Percentiles rank a stretch among this genome's conserved stretches.
phyloP scores from a whole-genome alignment of 148 eudicot genomes.

The Arbutus unedo region DNA sequence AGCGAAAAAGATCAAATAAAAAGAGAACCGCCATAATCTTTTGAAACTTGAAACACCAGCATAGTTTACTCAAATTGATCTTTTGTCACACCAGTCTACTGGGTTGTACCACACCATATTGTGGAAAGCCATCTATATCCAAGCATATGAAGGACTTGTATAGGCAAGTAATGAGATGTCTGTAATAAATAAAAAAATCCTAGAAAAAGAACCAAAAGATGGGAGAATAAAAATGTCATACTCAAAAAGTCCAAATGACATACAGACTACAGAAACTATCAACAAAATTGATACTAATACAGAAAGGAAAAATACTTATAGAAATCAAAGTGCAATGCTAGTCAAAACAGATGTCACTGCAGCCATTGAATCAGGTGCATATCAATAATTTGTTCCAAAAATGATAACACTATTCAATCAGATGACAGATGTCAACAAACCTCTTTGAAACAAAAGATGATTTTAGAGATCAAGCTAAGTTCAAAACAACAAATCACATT shows the following conservation, averaged over 20 bases:
- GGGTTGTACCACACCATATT: not conserved
- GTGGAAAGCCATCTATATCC: not conserved
- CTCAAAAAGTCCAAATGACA: not conserved
- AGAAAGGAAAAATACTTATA: not conserved
- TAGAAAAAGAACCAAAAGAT: not conserved
- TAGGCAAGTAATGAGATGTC: not conserved
- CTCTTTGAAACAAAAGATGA: not conserved
- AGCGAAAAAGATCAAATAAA: not conserved
- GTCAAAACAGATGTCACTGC: not conserved
- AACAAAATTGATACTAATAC: not conserved
- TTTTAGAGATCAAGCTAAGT: not conserved
- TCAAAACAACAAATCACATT: not conserved
- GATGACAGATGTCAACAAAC: not conserved
- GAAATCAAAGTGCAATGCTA: not conserved
- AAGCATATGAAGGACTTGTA: not conserved
- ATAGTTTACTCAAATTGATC: not conserved
- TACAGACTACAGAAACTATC: not conserved
- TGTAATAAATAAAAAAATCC: not conserved
- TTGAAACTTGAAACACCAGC: not conserved
- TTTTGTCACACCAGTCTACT: not conserved
- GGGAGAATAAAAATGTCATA: not conserved
- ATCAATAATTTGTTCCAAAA: not conserved
- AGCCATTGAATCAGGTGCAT: not conserved
- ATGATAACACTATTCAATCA: not conserved
- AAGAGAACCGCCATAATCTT: not conserved